Base-by-base conservation (phyloP, 306 rosid genomes). In the Quercus glauca region DNA sequence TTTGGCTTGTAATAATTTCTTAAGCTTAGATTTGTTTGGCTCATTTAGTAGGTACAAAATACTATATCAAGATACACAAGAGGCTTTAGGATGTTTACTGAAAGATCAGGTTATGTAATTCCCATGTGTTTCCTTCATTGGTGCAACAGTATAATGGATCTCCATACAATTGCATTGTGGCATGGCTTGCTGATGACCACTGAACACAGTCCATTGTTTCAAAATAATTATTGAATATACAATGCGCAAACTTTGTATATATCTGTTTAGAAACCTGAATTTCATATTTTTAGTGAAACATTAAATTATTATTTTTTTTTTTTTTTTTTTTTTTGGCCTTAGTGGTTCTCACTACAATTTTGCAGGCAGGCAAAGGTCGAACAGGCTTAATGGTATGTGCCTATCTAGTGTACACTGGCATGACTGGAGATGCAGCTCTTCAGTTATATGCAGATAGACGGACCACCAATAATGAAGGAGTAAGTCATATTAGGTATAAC, bases 341-440 rank as follows among this genome's bases (percentile, higher is more conserved):
- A 55, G 57, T 74, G 55, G 45, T 65, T 70, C 33, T 12, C 65
- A 58, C 76, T 77, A 71, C 1, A 74, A 76, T 53, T 76, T 82
- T 89, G 86, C 92, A 93, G 99, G 99, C 97, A 74, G 99, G 99
- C 51, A 96, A 96, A 83, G 97, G 99, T 74, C 89, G 99, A 81
- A 93, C 99, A 8, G 98, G 99, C 79, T 82, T 93, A 78, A 96
- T 96, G 99, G 98, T 91, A 35, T 83, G 89, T 77, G 79, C 97
- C 64, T 93, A 91, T 85, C 89, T 96, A 43, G 91, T 88, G 60
- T 91, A 93, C 82, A 73, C 88, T 56, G 97, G 97, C 81, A 96
- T 93, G 98, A 79, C 92, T 26, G 89, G 85, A 26, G 96, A 91
- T 76, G 97, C 90, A 79, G 97, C 98, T 73, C 94, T 96, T 79